Percentiles rank a stretch among this genome's conserved stretches.
Conservation (phyloP, 768 basidiomycete species). For the Solioccasus polychromus region DNA sequence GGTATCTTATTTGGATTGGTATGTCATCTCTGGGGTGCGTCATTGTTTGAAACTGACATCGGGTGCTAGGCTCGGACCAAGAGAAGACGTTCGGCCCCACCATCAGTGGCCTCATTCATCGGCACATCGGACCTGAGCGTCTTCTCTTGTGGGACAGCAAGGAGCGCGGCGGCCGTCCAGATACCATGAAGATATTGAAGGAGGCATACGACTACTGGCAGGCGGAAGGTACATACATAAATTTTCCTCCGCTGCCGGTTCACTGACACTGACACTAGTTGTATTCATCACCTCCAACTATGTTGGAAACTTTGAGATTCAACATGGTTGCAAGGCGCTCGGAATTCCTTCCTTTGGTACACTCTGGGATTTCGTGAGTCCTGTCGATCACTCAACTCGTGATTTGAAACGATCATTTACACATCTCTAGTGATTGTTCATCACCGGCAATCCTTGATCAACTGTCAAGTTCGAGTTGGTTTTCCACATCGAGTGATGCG, state of each 20-base stretch:
- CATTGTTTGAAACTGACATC: conserved; percentile 9
- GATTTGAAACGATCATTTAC: conserved; percentile 4
- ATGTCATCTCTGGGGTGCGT: conserved; percentile 15
- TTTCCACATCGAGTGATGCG: conserved; percentile 5
- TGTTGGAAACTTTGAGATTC: conserved; percentile 74
- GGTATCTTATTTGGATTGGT: conserved; percentile 82
- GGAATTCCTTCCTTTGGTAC: conserved; percentile 69
- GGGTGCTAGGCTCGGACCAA: conserved; percentile 65
- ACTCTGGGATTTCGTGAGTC: conserved; percentile 62
- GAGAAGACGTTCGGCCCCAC: conserved; percentile 84
- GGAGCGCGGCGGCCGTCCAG: conserved; percentile 67
- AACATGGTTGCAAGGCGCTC: conserved; percentile 70
- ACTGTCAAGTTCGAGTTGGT: background rate
- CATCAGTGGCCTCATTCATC: conserved; percentile 68
- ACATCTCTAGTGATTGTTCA: conserved; percentile 20
- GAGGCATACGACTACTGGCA: conserved; percentile 67
- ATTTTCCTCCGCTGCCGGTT: background rate
- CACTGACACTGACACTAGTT: conserved; percentile 35
- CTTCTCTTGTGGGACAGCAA: conserved; percentile 78
- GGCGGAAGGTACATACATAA: conserved; percentile 53
- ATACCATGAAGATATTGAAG: conserved; percentile 72
- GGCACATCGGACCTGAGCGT: conserved; percentile 70
- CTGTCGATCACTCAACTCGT: conserved; percentile 1
- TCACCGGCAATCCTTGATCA: background rate
- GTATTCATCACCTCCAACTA: conserved; percentile 86